These are phyloP conservation scores for Alternaria longipes DNA, from an alignment of 2,329 filamentous ascomycete genomes.

Conservation along the genomic window DNA sequence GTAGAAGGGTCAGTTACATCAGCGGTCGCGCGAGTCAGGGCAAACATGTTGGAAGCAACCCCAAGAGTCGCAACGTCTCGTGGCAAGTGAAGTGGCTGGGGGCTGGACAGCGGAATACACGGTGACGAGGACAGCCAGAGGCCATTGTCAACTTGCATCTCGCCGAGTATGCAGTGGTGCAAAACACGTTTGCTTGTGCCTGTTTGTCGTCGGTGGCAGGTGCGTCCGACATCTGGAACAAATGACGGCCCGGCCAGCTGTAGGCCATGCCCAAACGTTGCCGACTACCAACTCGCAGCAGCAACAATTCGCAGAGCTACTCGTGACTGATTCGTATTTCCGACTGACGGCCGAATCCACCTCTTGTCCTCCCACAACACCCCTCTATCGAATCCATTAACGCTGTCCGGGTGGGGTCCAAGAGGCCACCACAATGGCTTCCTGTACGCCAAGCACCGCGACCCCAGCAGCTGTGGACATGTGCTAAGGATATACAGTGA, in stretches of 20 bases:
- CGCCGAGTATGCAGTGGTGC: background rate
- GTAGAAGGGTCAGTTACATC: conserved; percentile 16
- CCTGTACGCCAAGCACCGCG: conserved; percentile 58
- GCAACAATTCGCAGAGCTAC: conserved; percentile 13
- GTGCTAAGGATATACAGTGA: conserved; percentile 70
- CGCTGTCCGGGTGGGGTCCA: conserved; percentile 57
- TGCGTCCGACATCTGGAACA: conserved; percentile 26
- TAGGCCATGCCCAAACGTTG: conserved; percentile 30
- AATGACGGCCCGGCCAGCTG: conserved; percentile 35
- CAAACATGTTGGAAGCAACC: background rate
- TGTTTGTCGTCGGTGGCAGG: conserved; percentile 16
- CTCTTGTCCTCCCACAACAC: conserved; percentile 8
- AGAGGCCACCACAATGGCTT: conserved; percentile 64
- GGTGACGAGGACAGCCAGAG: background rate
- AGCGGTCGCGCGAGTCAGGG: conserved; percentile 28
- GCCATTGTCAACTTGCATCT: background rate
- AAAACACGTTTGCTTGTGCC: background rate
- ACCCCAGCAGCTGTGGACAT: conserved; percentile 27
- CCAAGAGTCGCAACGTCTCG: background rate
- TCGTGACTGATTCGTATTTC: conserved; percentile 7
- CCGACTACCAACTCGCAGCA: conserved; percentile 30
- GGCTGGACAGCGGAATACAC: background rate
- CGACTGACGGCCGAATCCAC: background rate
- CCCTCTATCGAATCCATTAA: conserved; percentile 23
- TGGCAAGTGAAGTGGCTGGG: background rate